Evolutionary conservation across 2,329 filamentous ascomycete genomes (phyloP), one percentile per base, ranked within the genome.

Genomic region (Ceratocystis albifundus): DNA sequence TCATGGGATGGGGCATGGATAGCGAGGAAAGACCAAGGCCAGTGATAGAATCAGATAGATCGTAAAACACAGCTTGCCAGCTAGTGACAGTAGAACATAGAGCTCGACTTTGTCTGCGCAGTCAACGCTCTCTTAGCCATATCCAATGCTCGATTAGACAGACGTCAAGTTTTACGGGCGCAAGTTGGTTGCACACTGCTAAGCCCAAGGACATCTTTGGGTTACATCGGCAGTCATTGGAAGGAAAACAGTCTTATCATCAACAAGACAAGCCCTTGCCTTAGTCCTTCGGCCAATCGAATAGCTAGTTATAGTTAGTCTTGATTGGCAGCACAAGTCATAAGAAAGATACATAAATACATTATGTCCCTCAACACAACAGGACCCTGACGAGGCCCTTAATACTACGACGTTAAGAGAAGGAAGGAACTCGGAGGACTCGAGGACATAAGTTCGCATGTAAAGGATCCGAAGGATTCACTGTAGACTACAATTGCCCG

Each of bases 121-220:
- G 17, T n/a, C 20, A 22, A 2, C 20, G n/a, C 46, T 2, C 46
- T 2, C 17, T 22, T 22, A 22, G 17, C 17, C 46, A 48, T 3
- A n/a, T 20, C 17, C 0, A n/a, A 30, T 12, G 50, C 12, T 32
- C 30, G 53, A 57, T 12, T n/a, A n/a, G 53, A 57, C 53, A n/a
- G 53, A 57, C 53, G 53, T 57, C 53, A 25, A 57, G 22, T 30
- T 57, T 57, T 57, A 57, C 53, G 53, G 53, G 53, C 53, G 53
- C 25, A 57, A 57, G 22, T 32, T 57, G 53, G 53, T 57, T 57
- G 53, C 53, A 57, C 53, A 57, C 53, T 57, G 53, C 53, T 15
- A 57, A 32, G 6, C 22, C 22, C 25, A 30, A 57, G 10, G 36
- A 41, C 36, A 12, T 15, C 36, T 41, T 57, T 57, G 53, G 53